Conservation (phyloP, 768 basidiomycete species). For the Pisolithus marmoratus region DNA sequence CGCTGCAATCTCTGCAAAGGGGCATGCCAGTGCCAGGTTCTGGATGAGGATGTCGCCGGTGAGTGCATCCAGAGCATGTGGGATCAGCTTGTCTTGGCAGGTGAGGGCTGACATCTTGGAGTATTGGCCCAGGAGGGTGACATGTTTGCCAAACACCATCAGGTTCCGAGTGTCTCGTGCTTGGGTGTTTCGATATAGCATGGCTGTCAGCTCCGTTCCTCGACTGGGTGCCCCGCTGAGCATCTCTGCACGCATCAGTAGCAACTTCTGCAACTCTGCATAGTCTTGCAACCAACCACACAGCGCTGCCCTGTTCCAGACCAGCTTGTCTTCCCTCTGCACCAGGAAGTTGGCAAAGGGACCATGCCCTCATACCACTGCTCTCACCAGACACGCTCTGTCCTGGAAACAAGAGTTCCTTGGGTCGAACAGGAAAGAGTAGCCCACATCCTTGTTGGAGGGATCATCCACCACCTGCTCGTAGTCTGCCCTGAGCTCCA, state of each 20-base stretch:
- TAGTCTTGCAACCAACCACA: neutral
- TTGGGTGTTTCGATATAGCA: neutral
- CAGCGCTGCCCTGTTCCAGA: neutral
- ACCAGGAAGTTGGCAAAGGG: neutral
- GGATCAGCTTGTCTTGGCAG: slow-evolving; percentile 19
- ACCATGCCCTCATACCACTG: neutral
- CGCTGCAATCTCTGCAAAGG: slow-evolving; percentile 8
- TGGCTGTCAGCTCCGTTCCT: neutral
- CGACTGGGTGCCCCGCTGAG: neutral
- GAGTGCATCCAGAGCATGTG: slow-evolving; percentile 20
- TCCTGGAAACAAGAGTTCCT: slow-evolving; percentile 1
- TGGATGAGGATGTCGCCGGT: slow-evolving; percentile 22
- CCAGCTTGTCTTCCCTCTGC: neutral
- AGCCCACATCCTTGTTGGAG: neutral
- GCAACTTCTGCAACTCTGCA: neutral
- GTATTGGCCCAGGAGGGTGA: neutral
- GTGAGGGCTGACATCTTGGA: neutral
- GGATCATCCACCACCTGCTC: neutral
- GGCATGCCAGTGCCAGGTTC: slow-evolving; percentile 16
- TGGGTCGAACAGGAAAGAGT: neutral
- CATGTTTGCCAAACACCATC: neutral
- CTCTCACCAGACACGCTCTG: neutral
- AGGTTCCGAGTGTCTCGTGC: neutral
- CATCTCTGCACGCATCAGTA: neutral
- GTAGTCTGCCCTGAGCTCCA: neutral